These are phyloP conservation scores for Phyllosticta ampelicida DNA, from an alignment of 2,329 filamentous ascomycete genomes.

Conservation along the genomic window DNA sequence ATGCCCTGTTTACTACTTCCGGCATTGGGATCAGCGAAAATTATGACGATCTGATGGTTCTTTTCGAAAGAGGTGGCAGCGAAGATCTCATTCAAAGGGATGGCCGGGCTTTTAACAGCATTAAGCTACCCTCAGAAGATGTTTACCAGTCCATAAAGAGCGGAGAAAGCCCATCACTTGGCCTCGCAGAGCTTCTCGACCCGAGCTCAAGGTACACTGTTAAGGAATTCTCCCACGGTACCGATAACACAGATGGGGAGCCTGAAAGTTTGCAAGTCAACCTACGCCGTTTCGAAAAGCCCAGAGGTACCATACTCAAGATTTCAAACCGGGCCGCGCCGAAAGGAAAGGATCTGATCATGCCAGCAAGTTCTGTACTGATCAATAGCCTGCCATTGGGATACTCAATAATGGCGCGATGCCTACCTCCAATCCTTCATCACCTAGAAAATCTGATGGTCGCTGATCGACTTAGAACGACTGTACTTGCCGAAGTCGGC, in stretches of 20 bases:
- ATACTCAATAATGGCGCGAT: constrained; percentile 41
- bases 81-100: background rate
- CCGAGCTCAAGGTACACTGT: background rate
- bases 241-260: background rate
- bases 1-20: background rate
- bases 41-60: background rate
- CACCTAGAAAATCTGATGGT: constrained; percentile 56
- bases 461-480: constrained; percentile 48
- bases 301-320: background rate
- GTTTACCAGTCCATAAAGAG: background rate
- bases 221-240: background rate
- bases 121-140: background rate
- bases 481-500: constrained; percentile 41
- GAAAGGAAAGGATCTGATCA: constrained; percentile 36
- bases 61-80: background rate
- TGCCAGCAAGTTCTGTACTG: constrained; percentile 40
- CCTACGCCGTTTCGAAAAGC: background rate
- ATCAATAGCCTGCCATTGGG: constrained; percentile 35
- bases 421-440: constrained; percentile 64
- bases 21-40: background rate
- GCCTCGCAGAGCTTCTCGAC: background rate
- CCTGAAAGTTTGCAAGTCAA: background rate
- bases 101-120: background rate
- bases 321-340: constrained; percentile 14
- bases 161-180: background rate